Percentiles rank a stretch among this genome's conserved stretches.
phyloP scores from a whole-genome alignment of 495 filamentous ascomycete species.

The Jackrogersella multiformis region DNA sequence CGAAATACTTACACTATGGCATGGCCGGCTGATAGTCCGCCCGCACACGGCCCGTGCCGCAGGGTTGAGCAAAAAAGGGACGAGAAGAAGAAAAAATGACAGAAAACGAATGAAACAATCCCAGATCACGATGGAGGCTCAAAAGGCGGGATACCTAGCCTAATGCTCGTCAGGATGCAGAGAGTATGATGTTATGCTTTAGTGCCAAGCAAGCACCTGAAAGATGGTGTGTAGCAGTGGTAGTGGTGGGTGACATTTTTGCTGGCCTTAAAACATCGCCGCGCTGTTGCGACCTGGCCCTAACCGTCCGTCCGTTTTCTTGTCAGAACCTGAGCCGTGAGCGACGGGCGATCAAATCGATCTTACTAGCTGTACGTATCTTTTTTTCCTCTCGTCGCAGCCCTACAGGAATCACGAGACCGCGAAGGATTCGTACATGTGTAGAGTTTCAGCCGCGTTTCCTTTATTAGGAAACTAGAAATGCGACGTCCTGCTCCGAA shows the following conservation, averaged over 20 bases:
- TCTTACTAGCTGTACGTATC: constrained; percentile 26
- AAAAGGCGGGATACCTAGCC: constrained; percentile 7
- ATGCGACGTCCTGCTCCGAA: constrained; percentile 12
- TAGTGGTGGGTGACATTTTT: constrained; percentile 33
- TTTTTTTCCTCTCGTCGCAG: constrained; percentile 27
- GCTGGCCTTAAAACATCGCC: not conserved
- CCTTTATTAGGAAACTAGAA: constrained; percentile 13
- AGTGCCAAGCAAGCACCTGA: constrained; percentile 18
- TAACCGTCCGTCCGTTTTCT: constrained; percentile 9
- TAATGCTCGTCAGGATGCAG: constrained; percentile 31
- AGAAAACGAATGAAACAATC: constrained; percentile 8
- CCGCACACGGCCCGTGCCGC: constrained; percentile 33
- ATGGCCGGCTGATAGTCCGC: not conserved
- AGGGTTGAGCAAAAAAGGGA: not conserved
- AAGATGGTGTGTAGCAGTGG: not conserved
- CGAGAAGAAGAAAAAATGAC: not conserved
- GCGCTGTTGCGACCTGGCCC: not conserved
- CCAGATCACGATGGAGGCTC: constrained; percentile 18
- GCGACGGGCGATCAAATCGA: constrained; percentile 36
- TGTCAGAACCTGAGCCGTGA: constrained; percentile 15
- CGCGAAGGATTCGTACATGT: constrained; percentile 21
- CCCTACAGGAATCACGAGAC: constrained; percentile 34
- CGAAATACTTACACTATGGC: constrained; percentile 6
- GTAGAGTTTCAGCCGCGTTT: constrained; percentile 31
- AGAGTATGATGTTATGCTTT: constrained; percentile 32